Conservation (phyloP, 2,329 filamentous ascomycete species). For the Pseudonectria buxi region DNA sequence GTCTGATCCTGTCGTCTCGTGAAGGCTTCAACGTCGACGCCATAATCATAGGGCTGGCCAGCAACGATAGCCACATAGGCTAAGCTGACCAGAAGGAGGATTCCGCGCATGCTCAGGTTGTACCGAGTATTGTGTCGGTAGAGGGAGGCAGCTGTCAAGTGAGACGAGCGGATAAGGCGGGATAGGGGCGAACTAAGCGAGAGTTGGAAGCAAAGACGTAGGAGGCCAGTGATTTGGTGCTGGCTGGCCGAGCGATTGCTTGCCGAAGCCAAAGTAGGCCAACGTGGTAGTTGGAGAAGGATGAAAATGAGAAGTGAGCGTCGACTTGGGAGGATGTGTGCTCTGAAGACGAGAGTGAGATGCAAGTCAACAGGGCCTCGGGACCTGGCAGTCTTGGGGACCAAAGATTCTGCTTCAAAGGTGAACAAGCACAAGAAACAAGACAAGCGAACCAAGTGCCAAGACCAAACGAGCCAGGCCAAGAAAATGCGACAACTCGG, state of each 20-base stretch:
- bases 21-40: constrained; percentile 35
- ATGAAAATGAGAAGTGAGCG: neutral
- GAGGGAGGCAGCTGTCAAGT: neutral
- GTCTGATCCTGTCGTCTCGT: constrained; percentile 33
- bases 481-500: too few species aligned
- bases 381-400: too few species aligned
- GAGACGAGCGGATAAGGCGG: neutral
- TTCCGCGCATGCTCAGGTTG: constrained; percentile 9
- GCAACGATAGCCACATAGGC: constrained; percentile 3
- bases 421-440: too few species aligned
- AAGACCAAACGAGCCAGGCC: too few species aligned
- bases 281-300: neutral
- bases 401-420: too few species aligned
- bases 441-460: too few species aligned
- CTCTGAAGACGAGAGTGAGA: too few species aligned
- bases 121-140: neutral
- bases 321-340: neutral
- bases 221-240: too few species aligned
- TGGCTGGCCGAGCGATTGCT: too few species aligned
- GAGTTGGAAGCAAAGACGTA: too few species aligned
- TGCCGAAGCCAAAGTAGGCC: neutral
- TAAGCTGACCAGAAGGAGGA: constrained; percentile 7
- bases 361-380: too few species aligned
- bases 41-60: constrained; percentile 43
- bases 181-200: too few species aligned